A percentile compares a stretch with the other conserved stretches of the same genome.
phyloP scores from a whole-genome alignment of 129 eudicot genomes.

The carrot (Daucus carota) region DNA sequence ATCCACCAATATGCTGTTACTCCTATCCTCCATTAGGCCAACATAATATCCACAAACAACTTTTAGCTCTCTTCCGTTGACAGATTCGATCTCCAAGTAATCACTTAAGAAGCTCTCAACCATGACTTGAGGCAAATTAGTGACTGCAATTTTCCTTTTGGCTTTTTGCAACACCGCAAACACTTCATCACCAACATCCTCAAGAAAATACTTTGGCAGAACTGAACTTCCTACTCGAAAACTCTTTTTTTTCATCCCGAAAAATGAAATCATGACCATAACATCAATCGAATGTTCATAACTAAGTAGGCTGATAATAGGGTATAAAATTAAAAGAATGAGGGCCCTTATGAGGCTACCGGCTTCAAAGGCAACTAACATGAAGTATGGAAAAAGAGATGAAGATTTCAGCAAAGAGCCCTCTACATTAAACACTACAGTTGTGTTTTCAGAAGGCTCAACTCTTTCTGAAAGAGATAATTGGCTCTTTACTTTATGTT shows the following conservation, averaged over 20 bases:
- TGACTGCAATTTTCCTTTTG: slow-evolving; percentile 44
- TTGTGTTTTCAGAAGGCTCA: slow-evolving; percentile 21
- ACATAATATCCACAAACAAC: slow-evolving; percentile 41
- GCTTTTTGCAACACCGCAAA: slow-evolving; percentile 42
- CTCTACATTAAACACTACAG: slow-evolving; percentile 29
- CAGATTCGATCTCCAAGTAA: slow-evolving; percentile 53
- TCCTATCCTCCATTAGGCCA: slow-evolving; percentile 50
- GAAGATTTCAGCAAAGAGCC: slow-evolving; percentile 37
- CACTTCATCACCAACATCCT: slow-evolving; percentile 59
- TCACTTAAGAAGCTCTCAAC: slow-evolving; percentile 73
- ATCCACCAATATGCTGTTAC: slow-evolving; percentile 16
- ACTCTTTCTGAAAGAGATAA: slow-evolving; percentile 10
- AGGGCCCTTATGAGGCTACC: slow-evolving; percentile 50
- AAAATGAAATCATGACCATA: slow-evolving; percentile 54
- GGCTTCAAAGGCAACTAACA: slow-evolving; percentile 61
- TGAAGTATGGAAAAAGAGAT: slow-evolving; percentile 50
- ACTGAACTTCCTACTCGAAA: slow-evolving; percentile 49
- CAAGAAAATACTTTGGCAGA: slow-evolving; percentile 57
- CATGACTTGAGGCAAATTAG: slow-evolving; percentile 62
- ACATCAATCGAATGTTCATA: slow-evolving; percentile 25
- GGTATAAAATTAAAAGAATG: slow-evolving; percentile 28
- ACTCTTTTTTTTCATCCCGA: slow-evolving; percentile 45
- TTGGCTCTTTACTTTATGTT: not conserved
- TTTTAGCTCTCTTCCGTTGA: slow-evolving; percentile 52
- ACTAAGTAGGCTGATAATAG: slow-evolving; percentile 22